phyloP scores from a whole-genome alignment of 2,329 filamentous ascomycete genomes.

The Periconia macrospinosa region DNA sequence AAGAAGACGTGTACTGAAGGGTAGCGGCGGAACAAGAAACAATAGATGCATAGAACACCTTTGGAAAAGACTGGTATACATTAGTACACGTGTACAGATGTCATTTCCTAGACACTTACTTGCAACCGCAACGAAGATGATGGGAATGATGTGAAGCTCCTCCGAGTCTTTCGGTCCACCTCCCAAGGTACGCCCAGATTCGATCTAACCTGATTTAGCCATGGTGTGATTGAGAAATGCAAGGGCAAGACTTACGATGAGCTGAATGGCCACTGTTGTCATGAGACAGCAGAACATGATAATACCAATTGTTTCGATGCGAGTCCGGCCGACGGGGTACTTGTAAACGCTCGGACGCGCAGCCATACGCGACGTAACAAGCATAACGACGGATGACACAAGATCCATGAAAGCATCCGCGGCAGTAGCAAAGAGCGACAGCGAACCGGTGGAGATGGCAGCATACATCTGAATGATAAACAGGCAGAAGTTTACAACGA shows the following conservation, averaged over 20 bases:
- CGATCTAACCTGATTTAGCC: slow-evolving; percentile 46
- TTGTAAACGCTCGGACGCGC: slow-evolving; percentile 62
- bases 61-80: slow-evolving; percentile 53
- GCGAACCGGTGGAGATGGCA: slow-evolving; percentile 60
- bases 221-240: not conserved
- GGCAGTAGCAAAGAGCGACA: slow-evolving; percentile 66
- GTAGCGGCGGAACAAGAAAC: slow-evolving; percentile 56
- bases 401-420: slow-evolving; percentile 69
- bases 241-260: slow-evolving; percentile 52
- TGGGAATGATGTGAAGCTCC: slow-evolving; percentile 56
- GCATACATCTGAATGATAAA: slow-evolving; percentile 63
- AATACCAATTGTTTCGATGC: slow-evolving; percentile 66
- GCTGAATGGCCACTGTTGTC: slow-evolving; percentile 66
- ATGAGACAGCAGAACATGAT: slow-evolving; percentile 68
- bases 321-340: slow-evolving; percentile 64
- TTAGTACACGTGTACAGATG: slow-evolving; percentile 4
- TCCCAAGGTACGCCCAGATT: slow-evolving; percentile 58
- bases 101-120: slow-evolving; percentile 44
- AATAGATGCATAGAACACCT: slow-evolving; percentile 56
- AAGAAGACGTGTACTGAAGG: slow-evolving; percentile 61
- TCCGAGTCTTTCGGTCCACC: slow-evolving; percentile 47
- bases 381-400: slow-evolving; percentile 65
- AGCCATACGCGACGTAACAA: slow-evolving; percentile 63
- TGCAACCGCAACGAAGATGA: slow-evolving; percentile 58
- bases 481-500: slow-evolving; percentile 48